phyloP scores from a whole-genome alignment of 352 stramenopile species.

The Plasmopara muralis region DNA sequence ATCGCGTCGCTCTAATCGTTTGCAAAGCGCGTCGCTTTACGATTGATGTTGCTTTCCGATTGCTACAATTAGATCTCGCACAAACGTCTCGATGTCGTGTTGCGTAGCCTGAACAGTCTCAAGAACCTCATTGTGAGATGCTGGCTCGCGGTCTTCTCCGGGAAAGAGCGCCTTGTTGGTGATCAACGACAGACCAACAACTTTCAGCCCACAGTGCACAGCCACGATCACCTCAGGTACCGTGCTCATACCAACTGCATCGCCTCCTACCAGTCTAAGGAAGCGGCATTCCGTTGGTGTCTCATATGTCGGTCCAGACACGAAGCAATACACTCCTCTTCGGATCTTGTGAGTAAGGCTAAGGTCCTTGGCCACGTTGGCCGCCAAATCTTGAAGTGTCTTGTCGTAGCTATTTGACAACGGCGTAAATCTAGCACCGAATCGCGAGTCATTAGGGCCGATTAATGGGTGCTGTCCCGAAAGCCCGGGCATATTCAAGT shows the following conservation, averaged over 20 bases:
- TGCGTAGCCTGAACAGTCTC: constrained; percentile 80
- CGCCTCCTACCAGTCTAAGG: constrained; percentile 87
- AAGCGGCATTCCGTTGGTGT: constrained; percentile 92
- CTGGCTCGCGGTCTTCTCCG: constrained; percentile 69
- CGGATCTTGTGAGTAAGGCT: constrained; percentile 78
- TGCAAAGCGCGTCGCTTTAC: constrained; percentile 4
- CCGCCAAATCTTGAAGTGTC: constrained; percentile 78
- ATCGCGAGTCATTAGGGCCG: constrained; percentile 92
- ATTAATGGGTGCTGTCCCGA: constrained; percentile 91
- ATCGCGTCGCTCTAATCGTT: not conserved
- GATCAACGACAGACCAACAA: constrained; percentile 95
- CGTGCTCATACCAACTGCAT: constrained; percentile 95
- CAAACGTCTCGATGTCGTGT: constrained; percentile 34
- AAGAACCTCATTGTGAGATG: constrained; percentile 92
- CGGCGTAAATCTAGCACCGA: constrained; percentile 93
- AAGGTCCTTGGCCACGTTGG: constrained; percentile 73
- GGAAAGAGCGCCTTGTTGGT: constrained; percentile 91
- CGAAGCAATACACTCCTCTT: constrained; percentile 93
- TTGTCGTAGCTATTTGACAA: constrained; percentile 92
- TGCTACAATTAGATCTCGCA: constrained; percentile 30
- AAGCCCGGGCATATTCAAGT: constrained; percentile 92
- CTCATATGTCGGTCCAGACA: constrained; percentile 96
- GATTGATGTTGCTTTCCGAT: constrained; percentile 19
- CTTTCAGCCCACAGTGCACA: constrained; percentile 90
- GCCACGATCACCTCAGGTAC: constrained; percentile 95